Evolutionary conservation across 768 basidiomycete species (phyloP).

Genomic region (Pholiota conissans): DNA sequence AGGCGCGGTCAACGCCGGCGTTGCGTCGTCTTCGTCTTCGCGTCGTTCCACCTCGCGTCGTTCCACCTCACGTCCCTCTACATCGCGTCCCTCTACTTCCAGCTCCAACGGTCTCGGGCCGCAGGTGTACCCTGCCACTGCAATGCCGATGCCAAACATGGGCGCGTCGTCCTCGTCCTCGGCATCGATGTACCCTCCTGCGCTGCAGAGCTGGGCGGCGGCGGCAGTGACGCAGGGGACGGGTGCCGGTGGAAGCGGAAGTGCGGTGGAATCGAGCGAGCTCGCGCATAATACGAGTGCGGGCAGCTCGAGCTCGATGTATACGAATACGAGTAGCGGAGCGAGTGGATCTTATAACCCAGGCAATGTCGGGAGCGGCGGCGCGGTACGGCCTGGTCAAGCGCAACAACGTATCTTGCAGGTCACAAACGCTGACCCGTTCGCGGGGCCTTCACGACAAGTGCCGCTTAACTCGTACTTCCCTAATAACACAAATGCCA

Average conservation of each 20-base stretch:
- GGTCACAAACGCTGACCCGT: conserved; percentile 39
- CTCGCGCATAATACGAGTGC: conserved; percentile 12
- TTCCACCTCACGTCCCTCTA: no score
- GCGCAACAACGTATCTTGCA: conserved; percentile 35
- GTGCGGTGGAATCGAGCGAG: conserved; percentile 1
- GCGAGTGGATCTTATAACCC: neutral
- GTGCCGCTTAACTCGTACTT: neutral
- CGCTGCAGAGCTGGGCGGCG: conserved; percentile 21
- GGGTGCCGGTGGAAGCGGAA: no score
- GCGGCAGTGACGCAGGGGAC: conserved; percentile 8
- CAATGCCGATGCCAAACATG: conserved; percentile 10
- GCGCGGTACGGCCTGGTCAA: neutral
- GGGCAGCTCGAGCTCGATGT: conserved; percentile 7
- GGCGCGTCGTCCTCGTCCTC: conserved; percentile 3
- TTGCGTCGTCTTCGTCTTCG: conserved; percentile 30
- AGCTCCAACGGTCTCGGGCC: conserved; percentile 42
- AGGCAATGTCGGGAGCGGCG: neutral
- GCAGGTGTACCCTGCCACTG: conserved; percentile 12
- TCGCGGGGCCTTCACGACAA: conserved; percentile 6
- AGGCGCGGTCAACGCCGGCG: conserved; percentile 9
- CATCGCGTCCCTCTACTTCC: no score
- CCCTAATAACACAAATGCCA: neutral
- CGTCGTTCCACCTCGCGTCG: no score
- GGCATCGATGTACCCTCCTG: conserved; percentile 16
- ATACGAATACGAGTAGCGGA: neutral